A percentile compares a stretch with the other conserved stretches of the same genome.
phyloP scores from a whole-genome alignment of 345 rosid genomes.

The Corymbia maculata region DNA sequence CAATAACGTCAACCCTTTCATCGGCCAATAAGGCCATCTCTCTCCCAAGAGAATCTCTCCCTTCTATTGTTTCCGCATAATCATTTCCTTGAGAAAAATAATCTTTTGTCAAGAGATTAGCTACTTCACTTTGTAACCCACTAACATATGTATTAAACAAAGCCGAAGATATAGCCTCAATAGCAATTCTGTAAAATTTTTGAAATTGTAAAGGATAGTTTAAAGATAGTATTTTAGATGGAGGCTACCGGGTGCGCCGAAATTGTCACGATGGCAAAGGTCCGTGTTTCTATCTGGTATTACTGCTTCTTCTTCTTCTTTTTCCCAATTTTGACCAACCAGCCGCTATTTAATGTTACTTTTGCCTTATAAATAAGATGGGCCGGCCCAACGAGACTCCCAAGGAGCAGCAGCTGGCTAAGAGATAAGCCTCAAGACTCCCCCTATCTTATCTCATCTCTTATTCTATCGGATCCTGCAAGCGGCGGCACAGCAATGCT shows the following conservation, averaged over 20 bases:
- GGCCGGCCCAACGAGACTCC: background rate
- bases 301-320: too few species aligned
- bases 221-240: background rate
- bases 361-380: background rate
- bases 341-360: background rate
- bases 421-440: background rate
- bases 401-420: background rate
- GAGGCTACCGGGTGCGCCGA: rapidly evolving
- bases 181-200: background rate
- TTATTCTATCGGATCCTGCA: background rate
- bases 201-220: background rate
- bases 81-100: background rate
- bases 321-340: too few species aligned
- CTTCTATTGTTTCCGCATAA: background rate
- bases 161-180: background rate
- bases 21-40: background rate
- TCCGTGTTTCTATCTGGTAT: background rate
- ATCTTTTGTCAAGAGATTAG: background rate
- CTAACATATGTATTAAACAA: background rate
- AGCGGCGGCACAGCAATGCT: background rate
- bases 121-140: background rate
- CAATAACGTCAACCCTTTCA: background rate
- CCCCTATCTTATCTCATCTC: background rate
- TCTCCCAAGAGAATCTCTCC: background rate
- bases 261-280: too few species aligned